Evolutionary conservation across 2,329 filamentous ascomycete species (phyloP), one percentile per base, ranked within the genome.

Genomic region (Alternaria angustiovoidea): DNA sequence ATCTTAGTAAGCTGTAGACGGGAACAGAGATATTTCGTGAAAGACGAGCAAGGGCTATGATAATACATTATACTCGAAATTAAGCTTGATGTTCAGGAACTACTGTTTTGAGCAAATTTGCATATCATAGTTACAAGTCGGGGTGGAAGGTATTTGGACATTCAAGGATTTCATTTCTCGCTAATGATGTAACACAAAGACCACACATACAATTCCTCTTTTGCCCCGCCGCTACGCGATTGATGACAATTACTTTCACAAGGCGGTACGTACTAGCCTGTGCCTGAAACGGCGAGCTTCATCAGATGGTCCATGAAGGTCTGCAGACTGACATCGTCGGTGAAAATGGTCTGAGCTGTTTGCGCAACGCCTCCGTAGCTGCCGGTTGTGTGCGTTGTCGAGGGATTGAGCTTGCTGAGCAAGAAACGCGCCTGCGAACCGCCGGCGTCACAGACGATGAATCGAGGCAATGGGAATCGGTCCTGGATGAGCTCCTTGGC

Each of bases 231-330:
- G 16, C 34, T 51, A 24, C n/a, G 30, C 20, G 39, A 38, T 51
- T 22, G 42, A 12, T 54, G 28, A 32, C n/a, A 12, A 16, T 28
- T 38, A 20, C 16, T 32, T 16, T 32, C 16, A 44, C 5, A 30
- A 46, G 38, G 3, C 9, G 6, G 14, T 12, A 2, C 20, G 5
- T 18, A 39, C 47, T 69, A 78, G 52, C 75, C 67, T 26, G 75
- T 78, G 18, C 76, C 76, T 8, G 74, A 75, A 6, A 79, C 76
- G 14, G 76, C 76, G 57, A 79, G 65, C 92, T 99, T 99, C 95
- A 99, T 99, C 78, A 99, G 84, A 81, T 98, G 94, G 74, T 99
- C 95, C 95, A 99, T 99, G 78, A 99, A 99, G 1, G 94, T 98
- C 81, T 98, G 94, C 76, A 99, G 83, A 55, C 93, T 97, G 55